Evolutionary conservation across 2,329 filamentous ascomycete genomes (phyloP), one percentile per base, ranked within the genome.

Genomic region (Metarhizium humberi): DNA sequence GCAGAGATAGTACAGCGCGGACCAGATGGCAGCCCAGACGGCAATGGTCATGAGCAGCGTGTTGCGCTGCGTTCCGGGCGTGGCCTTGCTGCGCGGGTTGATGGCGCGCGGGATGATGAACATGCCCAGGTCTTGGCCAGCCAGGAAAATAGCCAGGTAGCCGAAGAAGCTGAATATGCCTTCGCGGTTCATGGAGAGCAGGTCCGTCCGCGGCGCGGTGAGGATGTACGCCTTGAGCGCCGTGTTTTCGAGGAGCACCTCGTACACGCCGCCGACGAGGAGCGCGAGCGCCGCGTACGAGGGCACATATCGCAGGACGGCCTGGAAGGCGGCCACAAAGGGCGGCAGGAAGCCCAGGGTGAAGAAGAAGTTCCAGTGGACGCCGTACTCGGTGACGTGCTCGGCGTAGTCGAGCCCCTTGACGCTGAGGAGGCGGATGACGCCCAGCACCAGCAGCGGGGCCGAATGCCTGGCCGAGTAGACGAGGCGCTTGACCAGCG

Each of bases 361-460:
- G 73, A 97, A 97, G 78, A 99, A 99, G 71, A 99, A 99, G 71
- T 99, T 99, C 94, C 94, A 99, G 71, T 99, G 94, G 10, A 99
- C 90, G 47, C 94, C 94, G 67, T 99, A 99, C 68, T 99, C 94
- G 14, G 90, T 91, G 56, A 96, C 90, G 74, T 99, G 94, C 69
- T 99, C 94, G 3, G 92, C 92, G 67, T 99, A 99, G 67, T 97
- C 91, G 34, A 96, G 76, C 6, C 90, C 89, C 73, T 99, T 99
- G 66, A 97, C 92, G 63, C 86, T 95, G 61, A 90, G 83, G 29
- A 97, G 78, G 29, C 94, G 84, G 55, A 95, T 76, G 29, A 94
- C 67, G 14, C 94, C 94, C 4, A 99, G 78, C 2, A 87, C 75
- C 20, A 96, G 73, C 5, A 99, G 78, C 1, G 94, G 92, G 30